A percentile compares a stretch with the other conserved stretches of the same genome.
Conservation (phyloP, 495 filamentous ascomycete genomes). For the Cladorrhinum samala region DNA sequence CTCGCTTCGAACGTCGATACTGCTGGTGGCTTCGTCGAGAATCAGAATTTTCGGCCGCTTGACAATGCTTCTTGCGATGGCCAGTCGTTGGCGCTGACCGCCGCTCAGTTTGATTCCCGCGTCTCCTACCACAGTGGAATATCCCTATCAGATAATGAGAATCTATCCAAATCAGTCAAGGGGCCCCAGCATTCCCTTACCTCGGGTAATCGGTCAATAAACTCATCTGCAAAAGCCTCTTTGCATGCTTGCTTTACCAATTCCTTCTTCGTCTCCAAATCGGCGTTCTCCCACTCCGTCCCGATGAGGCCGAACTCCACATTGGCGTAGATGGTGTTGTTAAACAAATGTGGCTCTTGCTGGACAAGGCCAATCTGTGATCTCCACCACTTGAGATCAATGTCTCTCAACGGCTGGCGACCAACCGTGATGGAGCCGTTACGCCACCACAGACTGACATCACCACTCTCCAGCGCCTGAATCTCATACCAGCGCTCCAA, state of each 20-base stretch:
- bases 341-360: conserved; percentile 68
- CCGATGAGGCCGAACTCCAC: conserved; percentile 60
- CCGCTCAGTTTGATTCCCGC: conserved; percentile 55
- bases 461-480: conserved; percentile 43
- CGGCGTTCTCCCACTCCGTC: conserved; percentile 50
- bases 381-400: conserved; percentile 58
- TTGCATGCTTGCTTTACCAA: conserved; percentile 55
- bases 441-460: conserved; percentile 39
- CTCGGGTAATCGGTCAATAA: conserved; percentile 53
- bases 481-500: conserved; percentile 60
- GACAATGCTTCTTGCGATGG: conserved; percentile 66
- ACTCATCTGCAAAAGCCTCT: conserved; percentile 56
- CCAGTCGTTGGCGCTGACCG: conserved; percentile 59
- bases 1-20: conserved; percentile 53
- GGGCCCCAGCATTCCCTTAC: too few relatives aligned
- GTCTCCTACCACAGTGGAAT: conserved; percentile 58
- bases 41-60: conserved; percentile 77
- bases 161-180: too few relatives aligned
- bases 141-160: conserved; percentile 36
- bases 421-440: conserved; percentile 49
- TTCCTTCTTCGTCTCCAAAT: conserved; percentile 43
- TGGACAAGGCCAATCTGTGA: conserved; percentile 61
- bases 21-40: conserved; percentile 74
- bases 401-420: conserved; percentile 44
- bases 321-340: conserved; percentile 60